Conservation (phyloP, 106 monocot genomes). For the Phalaenopsis aphrodite region DNA sequence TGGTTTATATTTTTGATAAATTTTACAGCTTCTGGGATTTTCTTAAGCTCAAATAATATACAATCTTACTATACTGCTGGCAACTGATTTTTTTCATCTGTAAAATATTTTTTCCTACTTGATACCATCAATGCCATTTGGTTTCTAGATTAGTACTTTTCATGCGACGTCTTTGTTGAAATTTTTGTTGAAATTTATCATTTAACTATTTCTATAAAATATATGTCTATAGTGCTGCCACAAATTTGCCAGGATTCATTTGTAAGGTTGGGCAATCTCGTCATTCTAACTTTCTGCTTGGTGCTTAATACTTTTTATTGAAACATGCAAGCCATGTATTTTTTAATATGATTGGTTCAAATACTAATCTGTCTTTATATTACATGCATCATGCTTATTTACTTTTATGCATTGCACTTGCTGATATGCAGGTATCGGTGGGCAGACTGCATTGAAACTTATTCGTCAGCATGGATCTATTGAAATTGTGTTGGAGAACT, state of each 20-base stretch:
- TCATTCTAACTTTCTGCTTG: not conserved
- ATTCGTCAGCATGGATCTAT: constrained; percentile 88
- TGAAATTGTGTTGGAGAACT: constrained; percentile 81
- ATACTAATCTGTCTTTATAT: not conserved
- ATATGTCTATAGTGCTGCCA: not conserved
- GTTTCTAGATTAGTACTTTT: not conserved
- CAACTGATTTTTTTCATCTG: not conserved
- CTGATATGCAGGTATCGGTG: constrained; percentile 69
- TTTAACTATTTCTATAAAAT: not conserved
- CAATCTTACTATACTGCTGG: too few species aligned
- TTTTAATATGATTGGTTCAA: not conserved
- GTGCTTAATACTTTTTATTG: not conserved
- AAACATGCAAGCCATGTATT: not conserved
- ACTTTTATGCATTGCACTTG: not conserved
- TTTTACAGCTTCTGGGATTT: too few species aligned
- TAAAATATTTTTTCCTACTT: not conserved
- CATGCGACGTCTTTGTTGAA: not conserved
- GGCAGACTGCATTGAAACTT: constrained; percentile 91
- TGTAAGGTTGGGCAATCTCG: not conserved
- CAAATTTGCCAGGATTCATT: not conserved
- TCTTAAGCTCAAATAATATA: too few species aligned
- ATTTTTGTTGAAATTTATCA: not conserved
- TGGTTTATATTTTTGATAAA: too few species aligned
- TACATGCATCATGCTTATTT: not conserved
- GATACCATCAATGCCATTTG: not conserved